Evolutionary conservation across 2,329 filamentous ascomycete species (phyloP), one percentile per base, ranked within the genome.

Genomic region (Botrytis galanthina): DNA sequence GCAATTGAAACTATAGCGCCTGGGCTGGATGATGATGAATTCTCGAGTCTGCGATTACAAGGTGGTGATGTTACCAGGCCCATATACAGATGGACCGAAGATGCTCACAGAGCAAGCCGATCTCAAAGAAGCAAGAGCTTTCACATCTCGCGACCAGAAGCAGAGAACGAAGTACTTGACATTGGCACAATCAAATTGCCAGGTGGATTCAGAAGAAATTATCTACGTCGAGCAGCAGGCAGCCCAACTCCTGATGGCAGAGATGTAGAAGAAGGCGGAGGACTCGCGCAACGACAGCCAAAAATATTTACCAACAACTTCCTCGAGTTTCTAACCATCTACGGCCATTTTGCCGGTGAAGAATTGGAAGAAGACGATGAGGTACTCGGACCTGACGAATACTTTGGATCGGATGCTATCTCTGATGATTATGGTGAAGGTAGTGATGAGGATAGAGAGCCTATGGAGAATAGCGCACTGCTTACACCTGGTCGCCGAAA

Each of bases 351-450:
- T 81, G 96, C 96, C 2, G 96, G 96, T 83, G 96, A 99, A 83
- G 93, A 97, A 81, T 87, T 99, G 20, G 95, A 98, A 81, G 96
- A 99, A 82, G 96, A 98, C 78, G 96, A 98, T 78, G 95, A 98
- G 82, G 93, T 91, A 2, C 85, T 97, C 22, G 90, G 88, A 8
- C 93, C 94, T 2, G 92, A 97, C 81, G 95, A 98, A 80, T 98
- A 97, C 82, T 98, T 98, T 81, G 92, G 91, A 12, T 95, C 93
- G 0, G 90, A 91, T 70, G 87, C 90, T 18, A 89, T 90, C 62
- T 87, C 91, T 74, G 89, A 90, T 54, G 87, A 86, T 60, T 84
- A 83, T 39, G 85, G 86, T 59, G 83, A 88, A 72, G 83, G 83
- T 75, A 88, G 89, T 77, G 90, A 92, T 44, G 89, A 92, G 18